Percentiles rank a stretch among this genome's conserved stretches.
Evolutionary conservation across 345 rosid species (phyloP).

Genomic region (Syzygium grande): DNA sequence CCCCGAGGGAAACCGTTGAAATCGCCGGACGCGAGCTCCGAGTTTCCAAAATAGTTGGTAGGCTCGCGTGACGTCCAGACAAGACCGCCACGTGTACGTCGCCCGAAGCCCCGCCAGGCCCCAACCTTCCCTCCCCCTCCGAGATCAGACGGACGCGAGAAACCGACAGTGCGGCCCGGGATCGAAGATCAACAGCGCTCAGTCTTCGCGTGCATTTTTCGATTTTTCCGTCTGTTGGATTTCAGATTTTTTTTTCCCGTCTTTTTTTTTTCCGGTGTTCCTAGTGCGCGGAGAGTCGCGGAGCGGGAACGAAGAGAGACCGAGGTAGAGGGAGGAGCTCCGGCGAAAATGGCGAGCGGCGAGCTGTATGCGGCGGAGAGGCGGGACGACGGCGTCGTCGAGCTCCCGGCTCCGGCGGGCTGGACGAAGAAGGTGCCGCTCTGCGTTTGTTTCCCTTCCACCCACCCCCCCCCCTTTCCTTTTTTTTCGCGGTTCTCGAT

Average conservation of each 20-base stretch:
- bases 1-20: not conserved
- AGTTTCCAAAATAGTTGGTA: not conserved
- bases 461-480: not conserved
- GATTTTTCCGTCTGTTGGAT: not conserved
- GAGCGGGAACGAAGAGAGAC: not conserved
- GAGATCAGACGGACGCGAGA: not conserved
- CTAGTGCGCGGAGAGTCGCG: not conserved
- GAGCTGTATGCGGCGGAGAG: not conserved
- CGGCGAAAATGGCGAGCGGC: constrained; percentile 4
- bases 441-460: not conserved
- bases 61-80: not conserved
- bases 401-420: constrained; percentile 6
- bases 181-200: not conserved
- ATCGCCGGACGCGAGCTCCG: not conserved
- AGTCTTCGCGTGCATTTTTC: not conserved
- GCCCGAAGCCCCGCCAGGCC: not conserved
- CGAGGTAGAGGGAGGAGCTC: not conserved
- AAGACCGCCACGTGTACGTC: not conserved
- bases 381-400: not conserved
- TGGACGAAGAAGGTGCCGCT: constrained; percentile 8
- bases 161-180: not conserved
- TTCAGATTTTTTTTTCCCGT: not conserved
- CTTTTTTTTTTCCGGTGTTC: not conserved
- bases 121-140: not conserved
- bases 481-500: not conserved